Evolutionary conservation across 768 basidiomycete species (phyloP).

Genomic region (Leccinum boreale): DNA sequence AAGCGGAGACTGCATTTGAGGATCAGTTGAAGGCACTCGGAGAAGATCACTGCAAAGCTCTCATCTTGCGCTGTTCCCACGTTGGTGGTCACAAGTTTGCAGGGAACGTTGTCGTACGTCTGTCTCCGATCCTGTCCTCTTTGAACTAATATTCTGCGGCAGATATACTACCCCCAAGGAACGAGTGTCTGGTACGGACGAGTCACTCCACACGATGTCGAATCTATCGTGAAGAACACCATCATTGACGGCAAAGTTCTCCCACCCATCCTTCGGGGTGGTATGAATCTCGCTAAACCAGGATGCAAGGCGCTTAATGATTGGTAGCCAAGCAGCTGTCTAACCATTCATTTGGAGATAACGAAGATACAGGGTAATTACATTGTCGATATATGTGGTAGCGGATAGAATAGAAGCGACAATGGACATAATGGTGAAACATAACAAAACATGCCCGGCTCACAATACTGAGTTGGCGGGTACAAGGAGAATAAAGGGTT

Average conservation of each 20-base stretch:
- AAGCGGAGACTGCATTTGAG: constrained; percentile 54
- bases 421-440: constrained; percentile 5
- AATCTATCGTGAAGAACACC: constrained; percentile 82
- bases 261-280: constrained; percentile 82
- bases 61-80: constrained; percentile 87
- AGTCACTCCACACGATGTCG: constrained; percentile 86
- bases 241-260: constrained; percentile 82
- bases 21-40: constrained; percentile 45
- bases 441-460: neutral
- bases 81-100: constrained; percentile 92
- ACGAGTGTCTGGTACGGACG: constrained; percentile 92
- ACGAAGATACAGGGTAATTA: constrained; percentile 17
- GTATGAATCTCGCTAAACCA: constrained; percentile 73
- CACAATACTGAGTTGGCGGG: constrained; percentile 6
- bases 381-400: constrained; percentile 26
- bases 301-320: constrained; percentile 65
- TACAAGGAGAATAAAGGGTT: constrained; percentile 5
- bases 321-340: constrained; percentile 47
- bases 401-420: constrained; percentile 21
- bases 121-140: neutral
- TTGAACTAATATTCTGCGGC: neutral
- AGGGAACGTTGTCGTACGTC: constrained; percentile 83
- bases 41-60: constrained; percentile 55
- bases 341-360: neutral
- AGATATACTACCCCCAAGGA: constrained; percentile 88